Evolutionary conservation across 345 rosid species (phyloP).

Genomic region (Arabis alpina): DNA sequence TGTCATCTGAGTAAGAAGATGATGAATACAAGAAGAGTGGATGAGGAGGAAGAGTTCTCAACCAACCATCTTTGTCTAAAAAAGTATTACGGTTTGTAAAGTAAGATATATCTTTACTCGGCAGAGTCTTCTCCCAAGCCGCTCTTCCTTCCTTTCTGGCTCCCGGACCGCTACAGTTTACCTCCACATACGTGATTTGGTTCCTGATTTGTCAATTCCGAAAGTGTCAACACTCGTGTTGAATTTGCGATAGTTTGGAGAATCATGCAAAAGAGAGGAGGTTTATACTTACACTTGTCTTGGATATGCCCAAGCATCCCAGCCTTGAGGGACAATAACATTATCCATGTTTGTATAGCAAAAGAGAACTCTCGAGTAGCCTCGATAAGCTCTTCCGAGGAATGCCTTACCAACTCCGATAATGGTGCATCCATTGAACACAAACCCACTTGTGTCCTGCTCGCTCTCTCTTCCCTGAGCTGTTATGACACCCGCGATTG

Average conservation of each 20-base stretch:
- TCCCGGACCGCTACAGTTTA: conserved; percentile 3
- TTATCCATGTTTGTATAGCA: conserved; percentile 16
- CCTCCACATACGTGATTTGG: conserved; percentile 5
- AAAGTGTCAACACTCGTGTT: neutral
- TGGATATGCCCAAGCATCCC: conserved; percentile 37
- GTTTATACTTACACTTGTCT: conserved; percentile 42
- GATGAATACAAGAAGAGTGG: neutral
- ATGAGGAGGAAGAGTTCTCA: conserved; percentile 4
- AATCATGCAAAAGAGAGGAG: neutral
- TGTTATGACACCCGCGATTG: conserved; percentile 43
- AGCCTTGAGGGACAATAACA: conserved; percentile 41
- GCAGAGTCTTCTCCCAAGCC: conserved; percentile 11
- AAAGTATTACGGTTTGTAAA: conserved; percentile 1
- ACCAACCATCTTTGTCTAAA: conserved; percentile 21
- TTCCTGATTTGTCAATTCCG: neutral
- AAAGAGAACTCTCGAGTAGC: conserved; percentile 43
- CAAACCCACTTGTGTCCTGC: conserved; percentile 31
- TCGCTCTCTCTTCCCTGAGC: conserved; percentile 42
- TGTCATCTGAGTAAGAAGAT: neutral
- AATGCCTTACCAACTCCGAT: conserved; percentile 34
- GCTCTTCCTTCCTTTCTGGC: conserved; percentile 12
- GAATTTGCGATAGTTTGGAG: neutral
- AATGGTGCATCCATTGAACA: conserved; percentile 37
- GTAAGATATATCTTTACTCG: neutral
- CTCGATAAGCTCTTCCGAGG: conserved; percentile 48